Evolutionary conservation across 345 rosid genomes (phyloP).

Genomic region (Brassica juncea): DNA sequence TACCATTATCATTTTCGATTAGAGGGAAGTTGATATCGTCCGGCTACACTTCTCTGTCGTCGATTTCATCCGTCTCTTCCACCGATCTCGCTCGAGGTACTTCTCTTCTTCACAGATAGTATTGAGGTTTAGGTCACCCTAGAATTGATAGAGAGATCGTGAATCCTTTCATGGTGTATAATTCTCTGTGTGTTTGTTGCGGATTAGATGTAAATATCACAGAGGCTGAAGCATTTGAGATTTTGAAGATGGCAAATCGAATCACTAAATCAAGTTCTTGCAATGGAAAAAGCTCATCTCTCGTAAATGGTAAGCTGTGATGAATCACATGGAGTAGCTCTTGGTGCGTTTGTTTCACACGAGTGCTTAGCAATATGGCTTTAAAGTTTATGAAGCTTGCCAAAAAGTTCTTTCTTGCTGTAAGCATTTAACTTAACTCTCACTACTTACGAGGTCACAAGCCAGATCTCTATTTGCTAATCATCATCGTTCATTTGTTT

Average conservation of each 20-base stretch:
- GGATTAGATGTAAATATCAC: slow-evolving; percentile 54
- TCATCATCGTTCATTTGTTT: neutral
- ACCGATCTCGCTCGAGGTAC: slow-evolving; percentile 65
- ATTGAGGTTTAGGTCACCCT: neutral
- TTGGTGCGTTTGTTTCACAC: slow-evolving; percentile 31
- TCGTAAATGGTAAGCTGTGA: slow-evolving; percentile 49
- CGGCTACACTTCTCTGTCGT: slow-evolving; percentile 51
- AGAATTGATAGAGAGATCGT: neutral
- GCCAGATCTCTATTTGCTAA: neutral
- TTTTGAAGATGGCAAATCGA: slow-evolving; percentile 51
- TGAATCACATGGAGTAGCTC: slow-evolving; percentile 1
- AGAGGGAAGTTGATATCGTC: slow-evolving; percentile 70
- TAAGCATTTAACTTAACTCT: slow-evolving; percentile 39
- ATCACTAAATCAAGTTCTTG: slow-evolving; percentile 17
- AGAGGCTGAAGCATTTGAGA: slow-evolving; percentile 60
- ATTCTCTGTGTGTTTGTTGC: neutral
- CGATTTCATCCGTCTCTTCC: slow-evolving; percentile 49
- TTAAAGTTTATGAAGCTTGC: slow-evolving; percentile 90
- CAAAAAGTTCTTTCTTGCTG: slow-evolving; percentile 75
- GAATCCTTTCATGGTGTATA: neutral
- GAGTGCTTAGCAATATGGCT: slow-evolving; percentile 76
- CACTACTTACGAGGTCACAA: neutral
- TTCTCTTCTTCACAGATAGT: neutral
- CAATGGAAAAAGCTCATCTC: slow-evolving; percentile 35
- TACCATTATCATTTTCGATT: slow-evolving; percentile 54